Conservation (phyloP, 164 flowering plant genomes). For the Pachysandra terminalis region DNA sequence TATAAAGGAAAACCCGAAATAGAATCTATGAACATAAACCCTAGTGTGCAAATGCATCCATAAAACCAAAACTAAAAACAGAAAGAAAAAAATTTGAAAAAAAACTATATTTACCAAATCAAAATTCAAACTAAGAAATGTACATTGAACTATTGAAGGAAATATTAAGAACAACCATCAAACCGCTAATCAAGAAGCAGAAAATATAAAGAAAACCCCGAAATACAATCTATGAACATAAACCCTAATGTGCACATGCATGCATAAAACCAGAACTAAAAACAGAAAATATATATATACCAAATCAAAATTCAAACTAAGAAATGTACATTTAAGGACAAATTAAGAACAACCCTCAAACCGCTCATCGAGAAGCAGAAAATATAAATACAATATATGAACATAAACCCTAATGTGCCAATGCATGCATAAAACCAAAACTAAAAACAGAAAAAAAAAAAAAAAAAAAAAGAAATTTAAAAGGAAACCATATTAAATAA, state of each 20-base stretch:
- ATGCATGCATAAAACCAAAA: neutral
- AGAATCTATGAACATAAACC: neutral
- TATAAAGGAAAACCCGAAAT: neutral
- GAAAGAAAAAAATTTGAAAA: too few species aligned
- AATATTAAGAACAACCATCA: neutral
- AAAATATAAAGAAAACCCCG: neutral
- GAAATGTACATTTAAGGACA: neutral
- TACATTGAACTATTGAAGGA: neutral
- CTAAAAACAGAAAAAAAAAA: too few species aligned
- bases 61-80: neutral
- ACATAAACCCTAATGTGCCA: neutral
- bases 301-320: too few species aligned
- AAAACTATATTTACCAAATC: neutral
- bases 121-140: neutral
- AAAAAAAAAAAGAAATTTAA: neutral
- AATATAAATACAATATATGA: neutral
- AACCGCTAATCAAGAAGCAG: neutral
- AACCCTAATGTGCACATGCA: neutral
- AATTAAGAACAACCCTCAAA: neutral
- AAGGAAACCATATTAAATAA: constrained; percentile 22
- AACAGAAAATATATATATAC: too few species aligned
- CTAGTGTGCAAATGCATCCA: neutral
- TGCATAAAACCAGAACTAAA: neutral
- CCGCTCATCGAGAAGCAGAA: neutral
- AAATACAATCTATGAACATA: neutral